Evolutionary conservation across 2,329 filamentous ascomycete species (phyloP), one percentile per base, ranked within the genome.

Genomic region (Hypomyces rosellus): DNA sequence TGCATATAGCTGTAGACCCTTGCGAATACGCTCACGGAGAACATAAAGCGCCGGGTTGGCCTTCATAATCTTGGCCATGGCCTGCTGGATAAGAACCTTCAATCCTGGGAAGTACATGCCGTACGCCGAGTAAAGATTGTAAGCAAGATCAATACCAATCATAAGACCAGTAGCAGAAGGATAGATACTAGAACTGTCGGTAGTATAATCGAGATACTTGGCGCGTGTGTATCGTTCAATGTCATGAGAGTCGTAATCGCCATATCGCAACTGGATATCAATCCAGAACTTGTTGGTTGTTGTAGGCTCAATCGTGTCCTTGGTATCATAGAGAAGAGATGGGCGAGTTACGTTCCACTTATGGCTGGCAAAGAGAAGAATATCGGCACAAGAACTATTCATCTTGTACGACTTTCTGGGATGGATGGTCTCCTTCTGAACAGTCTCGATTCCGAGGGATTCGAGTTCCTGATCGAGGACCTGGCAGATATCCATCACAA

Each of bases 21-120:
- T 99, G 57, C 95, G 83, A 57, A 99, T 99, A 80, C 93, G 93
- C 74, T 99, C 93, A 53, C 93, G 88, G 53, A 99, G 74, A 46
- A 99, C 93, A 66, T 97, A 99, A 33, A 99, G 73, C 3, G 93
- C 93, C 14, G 93, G 93, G 64, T 99, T 99, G 36, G 93, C 92
- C 73, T 99, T 99, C 93, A 99, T 99, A 66, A 99, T 84, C 83
- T 99, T 99, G 45, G 90, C 90, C 95, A 99, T 99, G 5, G 95
- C 93, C 68, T 97, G 92, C 69, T 99, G 95, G 22, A 99, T 77
- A 20, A 99, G 80, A 44, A 90, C 87, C 77, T 99, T 99, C 54
- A 99, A 74, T 64, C 93, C 93, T 44, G 93, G 93, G 83, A 99
- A 99, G 74, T 96, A 99, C 73, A 96, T 92, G 46, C 93, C 93